Conservation (phyloP, 768 basidiomycete genomes). For the Epithele typhae region DNA sequence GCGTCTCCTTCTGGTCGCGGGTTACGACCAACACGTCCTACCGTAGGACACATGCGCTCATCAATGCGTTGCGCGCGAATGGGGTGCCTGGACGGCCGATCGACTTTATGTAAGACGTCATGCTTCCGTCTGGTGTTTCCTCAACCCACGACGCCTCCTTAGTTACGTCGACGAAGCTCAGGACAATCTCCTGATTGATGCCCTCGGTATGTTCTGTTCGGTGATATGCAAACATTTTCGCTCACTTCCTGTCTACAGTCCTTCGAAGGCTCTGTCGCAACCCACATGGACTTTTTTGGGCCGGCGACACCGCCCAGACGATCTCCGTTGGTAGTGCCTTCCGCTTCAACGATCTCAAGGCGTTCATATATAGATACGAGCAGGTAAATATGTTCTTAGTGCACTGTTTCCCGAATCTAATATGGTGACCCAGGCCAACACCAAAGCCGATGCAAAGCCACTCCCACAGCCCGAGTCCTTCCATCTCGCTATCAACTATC, state of each 20-base stretch:
- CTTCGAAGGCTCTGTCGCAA: constrained; percentile 57
- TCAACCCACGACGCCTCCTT: background rate
- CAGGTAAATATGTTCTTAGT: constrained; percentile 28
- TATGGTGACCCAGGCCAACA: no score
- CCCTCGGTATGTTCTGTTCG: constrained; percentile 33
- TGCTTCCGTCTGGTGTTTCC: background rate
- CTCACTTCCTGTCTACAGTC: constrained; percentile 34
- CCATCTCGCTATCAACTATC: constrained; percentile 60
- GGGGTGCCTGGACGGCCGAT: constrained; percentile 39
- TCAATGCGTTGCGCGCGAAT: constrained; percentile 22
- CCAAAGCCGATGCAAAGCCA: background rate
- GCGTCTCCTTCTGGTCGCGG: no score
- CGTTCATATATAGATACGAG: constrained; percentile 51
- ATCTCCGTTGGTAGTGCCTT: constrained; percentile 73
- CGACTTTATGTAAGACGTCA: constrained; percentile 48
- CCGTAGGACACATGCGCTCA: constrained; percentile 6
- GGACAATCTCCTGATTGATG: constrained; percentile 66
- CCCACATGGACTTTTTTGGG: constrained; percentile 69
- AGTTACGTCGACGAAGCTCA: constrained; percentile 71
- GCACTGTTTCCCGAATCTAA: no score
- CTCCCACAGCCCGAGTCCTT: constrained; percentile 37
- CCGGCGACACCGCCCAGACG: constrained; percentile 77
- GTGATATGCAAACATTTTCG: no score
- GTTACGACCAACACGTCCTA: no score
- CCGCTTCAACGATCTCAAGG: constrained; percentile 65